Evolutionary conservation across 2,329 filamentous ascomycete genomes (phyloP).

Genomic region (Clonostachys rosea): DNA sequence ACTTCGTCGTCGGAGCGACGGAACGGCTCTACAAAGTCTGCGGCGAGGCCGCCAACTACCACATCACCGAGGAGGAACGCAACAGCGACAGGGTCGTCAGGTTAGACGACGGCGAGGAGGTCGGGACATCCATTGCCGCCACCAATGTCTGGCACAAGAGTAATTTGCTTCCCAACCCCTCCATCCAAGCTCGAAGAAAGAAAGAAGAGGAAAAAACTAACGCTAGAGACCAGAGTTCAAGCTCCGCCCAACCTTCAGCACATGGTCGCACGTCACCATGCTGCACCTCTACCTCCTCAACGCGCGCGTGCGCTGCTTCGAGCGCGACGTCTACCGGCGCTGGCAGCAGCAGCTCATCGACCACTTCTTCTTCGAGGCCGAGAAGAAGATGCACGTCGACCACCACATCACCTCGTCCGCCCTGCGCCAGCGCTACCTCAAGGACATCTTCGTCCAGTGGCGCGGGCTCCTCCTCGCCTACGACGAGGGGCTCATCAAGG

Average conservation of each 20-base stretch:
- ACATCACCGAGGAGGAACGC: slow-evolving; percentile 62
- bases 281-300: slow-evolving; percentile 92
- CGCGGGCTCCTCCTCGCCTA: slow-evolving; percentile 80
- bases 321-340: slow-evolving; percentile 60
- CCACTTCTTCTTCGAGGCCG: slow-evolving; percentile 89
- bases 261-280: slow-evolving; percentile 94
- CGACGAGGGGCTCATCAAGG: slow-evolving; percentile 74
- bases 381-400: slow-evolving; percentile 76
- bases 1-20: slow-evolving; percentile 75
- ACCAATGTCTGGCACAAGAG: slow-evolving; percentile 70
- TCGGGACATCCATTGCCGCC: slow-evolving; percentile 46
- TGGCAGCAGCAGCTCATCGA: slow-evolving; percentile 92
- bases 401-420: slow-evolving; percentile 63
- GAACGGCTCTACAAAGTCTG: slow-evolving; percentile 76
- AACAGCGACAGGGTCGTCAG: slow-evolving; percentile 64
- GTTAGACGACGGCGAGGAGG: slow-evolving; percentile 74
- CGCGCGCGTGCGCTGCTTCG: slow-evolving; percentile 76
- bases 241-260: slow-evolving; percentile 83
- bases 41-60: slow-evolving; percentile 69
- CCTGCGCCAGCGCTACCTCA: slow-evolving; percentile 63
- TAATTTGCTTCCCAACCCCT: slow-evolving; percentile 29
- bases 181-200: background rate
- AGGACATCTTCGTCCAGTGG: slow-evolving; percentile 93
- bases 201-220: background rate
- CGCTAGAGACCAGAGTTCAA: slow-evolving; percentile 56